Conservation (phyloP, 164 flowering plant species). For the Malania oleifera region DNA sequence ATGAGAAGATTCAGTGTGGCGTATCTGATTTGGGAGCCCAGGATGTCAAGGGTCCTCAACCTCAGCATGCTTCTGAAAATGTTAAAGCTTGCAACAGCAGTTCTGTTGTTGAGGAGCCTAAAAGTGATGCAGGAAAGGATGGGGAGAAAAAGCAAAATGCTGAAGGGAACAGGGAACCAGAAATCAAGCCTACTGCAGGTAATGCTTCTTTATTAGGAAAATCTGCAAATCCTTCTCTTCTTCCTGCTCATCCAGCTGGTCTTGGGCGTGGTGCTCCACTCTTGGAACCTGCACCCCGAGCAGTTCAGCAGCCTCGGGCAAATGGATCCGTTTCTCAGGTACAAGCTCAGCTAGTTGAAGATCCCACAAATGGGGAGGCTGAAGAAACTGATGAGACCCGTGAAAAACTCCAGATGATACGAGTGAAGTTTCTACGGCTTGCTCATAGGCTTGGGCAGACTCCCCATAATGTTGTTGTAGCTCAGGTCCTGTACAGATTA, state of each 20-base stretch:
- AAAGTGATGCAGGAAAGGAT: constrained; percentile 16
- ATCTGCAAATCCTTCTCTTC: constrained; percentile 25
- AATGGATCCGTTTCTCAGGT: constrained; percentile 56
- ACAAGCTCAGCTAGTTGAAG: constrained; percentile 60
- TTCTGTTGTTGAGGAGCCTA: constrained; percentile 17
- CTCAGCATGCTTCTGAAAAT: constrained; percentile 14
- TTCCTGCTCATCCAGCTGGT: constrained; percentile 80
- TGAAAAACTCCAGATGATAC: constrained; percentile 92
- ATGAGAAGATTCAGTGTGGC: constrained; percentile 13
- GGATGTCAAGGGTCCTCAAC: constrained; percentile 12
- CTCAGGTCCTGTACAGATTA: constrained; percentile 90
- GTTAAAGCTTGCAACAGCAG: constrained; percentile 6
- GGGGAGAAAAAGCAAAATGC: constrained; percentile 14
- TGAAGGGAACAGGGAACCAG: constrained; percentile 15
- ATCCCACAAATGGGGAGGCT: constrained; percentile 59
- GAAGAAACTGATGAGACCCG: constrained; percentile 94
- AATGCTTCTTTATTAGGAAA: constrained; percentile 19
- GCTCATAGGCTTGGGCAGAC: constrained; percentile 99
- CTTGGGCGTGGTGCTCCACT: constrained; percentile 89
- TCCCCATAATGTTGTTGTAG: constrained; percentile 97
- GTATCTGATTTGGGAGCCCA: constrained; percentile 12
- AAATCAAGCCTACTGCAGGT: constrained; percentile 15
- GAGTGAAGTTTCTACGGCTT: constrained; percentile 92
- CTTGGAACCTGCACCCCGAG: constrained; percentile 71
- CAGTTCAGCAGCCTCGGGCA: constrained; percentile 59